Base-by-base conservation (phyloP, 169 alveolate genomes). In the Eimeria maxima region DNA sequence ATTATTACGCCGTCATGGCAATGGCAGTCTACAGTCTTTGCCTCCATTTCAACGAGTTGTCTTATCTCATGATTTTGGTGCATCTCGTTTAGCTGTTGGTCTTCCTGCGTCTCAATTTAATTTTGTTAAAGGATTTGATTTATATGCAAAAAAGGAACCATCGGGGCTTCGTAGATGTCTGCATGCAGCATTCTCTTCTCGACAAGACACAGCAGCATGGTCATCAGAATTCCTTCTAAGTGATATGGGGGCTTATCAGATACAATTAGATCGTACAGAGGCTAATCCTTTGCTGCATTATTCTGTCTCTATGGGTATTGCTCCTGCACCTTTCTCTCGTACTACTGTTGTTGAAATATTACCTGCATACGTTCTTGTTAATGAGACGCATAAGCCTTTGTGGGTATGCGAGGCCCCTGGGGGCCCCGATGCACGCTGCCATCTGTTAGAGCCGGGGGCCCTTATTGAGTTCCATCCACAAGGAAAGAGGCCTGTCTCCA, bases 271-370 rank as follows among this genome's bases (percentile, higher is more conserved):
- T 29, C 29, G 69, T 63, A 97, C 97, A 78, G 97, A 84, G 80
- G 95, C 91, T 50, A 95, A 95, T 33, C 98, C 98, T 14, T 92
- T 94, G 74, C 96, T 98, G 90, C 97, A 97, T 84, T 98, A 97
- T 86, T 93, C 97, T 83, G 95, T 97, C 67, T 95, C 98, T 47
- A 97, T 97, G 96, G 97, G 98, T 38, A 97, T 98, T 67, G 98
- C 98, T 38, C 98, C 98, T 22, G 97, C 97, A 78, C 98, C 98
- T n/a, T 98, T 97, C 93, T 98, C 97, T 92, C 90, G 98, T 38
- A 98, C 98, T 22, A 97, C 97, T 24, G 97, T 98, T 29, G 96
- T 97, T 83, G 98, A 97, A 97, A 96, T 98, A 1, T 93, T 98
- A 71, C 98, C 98, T 27, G 97, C 97, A 86, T 97, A 96, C n/a